Evolutionary conservation across 495 filamentous ascomycete species (phyloP).

Genomic region (Corynascus novoguineensis): DNA sequence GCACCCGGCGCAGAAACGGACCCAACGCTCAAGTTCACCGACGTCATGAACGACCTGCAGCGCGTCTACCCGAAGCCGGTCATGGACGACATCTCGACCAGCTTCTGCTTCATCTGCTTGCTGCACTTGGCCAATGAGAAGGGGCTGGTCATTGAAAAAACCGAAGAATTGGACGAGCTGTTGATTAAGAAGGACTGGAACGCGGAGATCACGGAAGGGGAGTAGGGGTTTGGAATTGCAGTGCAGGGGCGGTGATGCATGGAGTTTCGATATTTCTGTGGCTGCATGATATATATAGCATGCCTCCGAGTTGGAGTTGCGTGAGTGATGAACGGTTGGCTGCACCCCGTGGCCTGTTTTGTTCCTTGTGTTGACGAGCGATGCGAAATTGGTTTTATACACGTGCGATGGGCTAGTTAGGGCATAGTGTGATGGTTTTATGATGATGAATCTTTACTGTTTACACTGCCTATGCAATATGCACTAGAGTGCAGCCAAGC

Average conservation of each 20-base stretch:
- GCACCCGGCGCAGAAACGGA: constrained; percentile 23
- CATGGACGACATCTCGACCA: constrained; percentile 93
- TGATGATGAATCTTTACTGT: constrained; percentile 4
- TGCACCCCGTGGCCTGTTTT: neutral
- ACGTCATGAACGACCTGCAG: constrained; percentile 83
- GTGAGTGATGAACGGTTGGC: neutral
- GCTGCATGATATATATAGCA: too few relatives aligned
- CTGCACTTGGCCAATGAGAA: constrained; percentile 97
- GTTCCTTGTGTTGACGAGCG: neutral
- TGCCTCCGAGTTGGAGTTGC: too few relatives aligned
- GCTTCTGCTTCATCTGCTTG: constrained; percentile 94
- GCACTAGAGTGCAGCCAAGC: too few relatives aligned
- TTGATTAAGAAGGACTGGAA: constrained; percentile 52
- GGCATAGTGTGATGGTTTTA: neutral
- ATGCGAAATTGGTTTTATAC: neutral
- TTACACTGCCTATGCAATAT: too few relatives aligned
- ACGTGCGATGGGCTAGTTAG: neutral
- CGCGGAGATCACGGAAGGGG: constrained; percentile 46
- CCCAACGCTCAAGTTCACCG: constrained; percentile 68
- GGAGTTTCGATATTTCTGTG: neutral
- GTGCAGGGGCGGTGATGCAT: too few relatives aligned
- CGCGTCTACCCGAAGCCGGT: constrained; percentile 73
- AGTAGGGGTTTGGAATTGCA: neutral
- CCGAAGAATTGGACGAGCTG: constrained; percentile 51
- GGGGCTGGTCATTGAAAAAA: constrained; percentile 67